Evolutionary conservation across 163 green algal genomes (phyloP).

Genomic region (Prototheca cutis): DNA sequence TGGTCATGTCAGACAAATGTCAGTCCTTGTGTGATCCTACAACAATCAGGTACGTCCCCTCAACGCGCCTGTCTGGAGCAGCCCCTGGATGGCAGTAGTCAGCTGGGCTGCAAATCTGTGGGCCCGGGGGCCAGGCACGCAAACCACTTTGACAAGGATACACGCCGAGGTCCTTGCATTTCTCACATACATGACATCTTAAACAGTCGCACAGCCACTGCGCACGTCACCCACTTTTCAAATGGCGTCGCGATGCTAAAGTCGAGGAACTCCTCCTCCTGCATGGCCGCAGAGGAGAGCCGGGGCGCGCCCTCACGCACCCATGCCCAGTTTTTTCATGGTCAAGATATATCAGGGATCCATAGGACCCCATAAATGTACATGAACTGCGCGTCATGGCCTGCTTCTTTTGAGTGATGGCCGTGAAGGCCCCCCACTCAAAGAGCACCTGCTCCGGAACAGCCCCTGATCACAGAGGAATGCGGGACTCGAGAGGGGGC

Average conservation of each 20-base stretch:
- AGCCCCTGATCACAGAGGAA: too few species aligned
- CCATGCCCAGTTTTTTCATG: too few species aligned
- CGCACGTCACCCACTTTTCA: conserved; percentile 8
- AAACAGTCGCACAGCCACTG: neutral
- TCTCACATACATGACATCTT: neutral
- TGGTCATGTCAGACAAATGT: neutral
- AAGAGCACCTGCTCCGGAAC: too few species aligned
- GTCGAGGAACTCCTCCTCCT: conserved; percentile 1
- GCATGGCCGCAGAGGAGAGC: too few species aligned
- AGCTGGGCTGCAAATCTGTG: neutral
- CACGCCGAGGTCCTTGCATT: neutral
- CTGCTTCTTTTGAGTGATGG: too few species aligned
- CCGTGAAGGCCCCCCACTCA: too few species aligned
- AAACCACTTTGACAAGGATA: neutral
- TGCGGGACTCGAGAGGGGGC: too few species aligned
- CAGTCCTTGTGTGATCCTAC: neutral
- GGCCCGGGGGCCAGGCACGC: neutral
- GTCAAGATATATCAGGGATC: too few species aligned
- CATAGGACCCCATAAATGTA: too few species aligned
- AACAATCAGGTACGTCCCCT: too few species aligned
- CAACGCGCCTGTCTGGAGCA: neutral
- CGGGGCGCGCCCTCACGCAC: too few species aligned
- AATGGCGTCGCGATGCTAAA: neutral
- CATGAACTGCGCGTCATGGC: too few species aligned
- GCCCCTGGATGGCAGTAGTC: neutral